phyloP scores from a whole-genome alignment of 371 early-diverging fungal species.

The Gilbertella persicaria region DNA sequence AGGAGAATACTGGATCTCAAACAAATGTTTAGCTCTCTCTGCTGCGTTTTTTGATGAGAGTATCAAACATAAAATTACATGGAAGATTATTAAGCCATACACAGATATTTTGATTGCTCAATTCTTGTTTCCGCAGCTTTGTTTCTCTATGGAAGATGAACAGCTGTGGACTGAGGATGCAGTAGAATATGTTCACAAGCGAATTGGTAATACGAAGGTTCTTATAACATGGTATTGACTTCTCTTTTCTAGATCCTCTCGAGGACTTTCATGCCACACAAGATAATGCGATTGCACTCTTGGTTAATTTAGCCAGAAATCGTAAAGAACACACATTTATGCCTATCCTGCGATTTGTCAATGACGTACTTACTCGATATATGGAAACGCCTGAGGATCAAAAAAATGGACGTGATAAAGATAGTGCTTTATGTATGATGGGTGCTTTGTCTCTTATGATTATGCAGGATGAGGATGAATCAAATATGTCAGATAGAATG shows the following conservation, averaged over 20 bases:
- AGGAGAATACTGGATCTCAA: constrained; percentile 65
- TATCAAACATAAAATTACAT: constrained; percentile 82
- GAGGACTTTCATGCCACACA: constrained; percentile 78
- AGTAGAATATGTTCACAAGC: constrained; percentile 88
- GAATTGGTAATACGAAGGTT: constrained; percentile 35
- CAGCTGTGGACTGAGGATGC: constrained; percentile 91
- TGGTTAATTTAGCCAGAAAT: constrained; percentile 73
- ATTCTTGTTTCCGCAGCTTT: constrained; percentile 88
- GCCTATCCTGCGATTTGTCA: constrained; percentile 74
- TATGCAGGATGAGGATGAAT: constrained; percentile 66
- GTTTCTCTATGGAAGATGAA: constrained; percentile 80
- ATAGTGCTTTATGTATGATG: constrained; percentile 89
- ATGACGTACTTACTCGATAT: constrained; percentile 61
- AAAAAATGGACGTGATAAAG: constrained; percentile 78
- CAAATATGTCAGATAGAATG: constrained; percentile 65
- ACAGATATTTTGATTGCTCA: constrained; percentile 74
- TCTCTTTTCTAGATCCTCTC: constrained; percentile 56
- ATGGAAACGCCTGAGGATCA: constrained; percentile 61
- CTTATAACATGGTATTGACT: background rate
- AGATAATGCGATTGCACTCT: constrained; percentile 67
- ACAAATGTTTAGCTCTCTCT: constrained; percentile 50
- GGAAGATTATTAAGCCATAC: constrained; percentile 86
- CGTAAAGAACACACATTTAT: constrained; percentile 79
- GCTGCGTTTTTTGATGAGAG: constrained; percentile 65
- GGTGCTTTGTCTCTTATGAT: constrained; percentile 62